Conservation (phyloP, 2,329 filamentous ascomycete genomes). For the Alternaria hordeiaustralica region DNA sequence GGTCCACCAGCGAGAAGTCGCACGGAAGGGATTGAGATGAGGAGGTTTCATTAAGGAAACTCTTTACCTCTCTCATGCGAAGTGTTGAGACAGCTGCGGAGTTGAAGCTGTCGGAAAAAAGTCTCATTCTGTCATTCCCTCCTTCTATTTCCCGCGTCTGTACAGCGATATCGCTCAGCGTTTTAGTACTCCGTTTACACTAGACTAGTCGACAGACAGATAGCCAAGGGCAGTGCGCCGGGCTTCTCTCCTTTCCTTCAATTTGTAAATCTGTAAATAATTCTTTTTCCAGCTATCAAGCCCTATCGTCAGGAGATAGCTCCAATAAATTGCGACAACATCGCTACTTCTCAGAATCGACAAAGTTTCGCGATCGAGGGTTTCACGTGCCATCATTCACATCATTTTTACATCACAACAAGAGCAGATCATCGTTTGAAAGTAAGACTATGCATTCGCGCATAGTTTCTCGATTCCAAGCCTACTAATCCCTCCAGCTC, state of each 20-base stretch:
- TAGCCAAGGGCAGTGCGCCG: constrained; percentile 10
- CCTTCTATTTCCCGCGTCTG: neutral
- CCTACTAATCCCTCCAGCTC: neutral
- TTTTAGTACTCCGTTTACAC: neutral
- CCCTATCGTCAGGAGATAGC: neutral
- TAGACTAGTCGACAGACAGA: neutral
- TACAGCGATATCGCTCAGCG: neutral
- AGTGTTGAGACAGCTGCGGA: neutral
- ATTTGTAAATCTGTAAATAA: neutral
- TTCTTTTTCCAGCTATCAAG: neutral
- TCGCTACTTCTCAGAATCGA: neutral
- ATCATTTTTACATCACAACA: neutral
- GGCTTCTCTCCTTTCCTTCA: neutral
- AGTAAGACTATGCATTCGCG: neutral
- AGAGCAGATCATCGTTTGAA: neutral
- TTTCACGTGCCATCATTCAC: neutral
- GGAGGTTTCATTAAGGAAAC: constrained; percentile 27
- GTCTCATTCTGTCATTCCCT: neutral
- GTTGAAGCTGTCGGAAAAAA: neutral
- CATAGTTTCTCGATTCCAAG: neutral
- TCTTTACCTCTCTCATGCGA: neutral
- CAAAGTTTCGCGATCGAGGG: neutral
- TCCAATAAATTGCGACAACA: neutral
- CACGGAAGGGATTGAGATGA: constrained; percentile 46
- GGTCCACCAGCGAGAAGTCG: constrained; percentile 29